These are phyloP conservation scores for Boeremia lycopersici DNA, from an alignment of 2,329 filamentous ascomycete genomes.

Conservation along the genomic window DNA sequence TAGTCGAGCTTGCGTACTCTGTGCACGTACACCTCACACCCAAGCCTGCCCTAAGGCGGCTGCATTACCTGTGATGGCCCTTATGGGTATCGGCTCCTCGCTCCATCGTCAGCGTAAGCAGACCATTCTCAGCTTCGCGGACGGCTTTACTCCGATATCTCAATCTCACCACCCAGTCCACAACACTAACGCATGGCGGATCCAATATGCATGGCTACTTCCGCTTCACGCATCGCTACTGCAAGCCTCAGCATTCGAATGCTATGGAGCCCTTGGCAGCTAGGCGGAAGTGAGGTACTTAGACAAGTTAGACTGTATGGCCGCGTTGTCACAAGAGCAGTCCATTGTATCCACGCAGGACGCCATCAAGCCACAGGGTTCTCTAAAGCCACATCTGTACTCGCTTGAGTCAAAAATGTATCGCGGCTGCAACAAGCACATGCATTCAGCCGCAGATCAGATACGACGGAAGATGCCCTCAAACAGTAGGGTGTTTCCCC, in stretches of 20 bases:
- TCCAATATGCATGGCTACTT: slow-evolving; percentile 9
- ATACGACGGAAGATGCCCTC: slow-evolving; percentile 3
- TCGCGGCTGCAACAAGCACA: slow-evolving; percentile 10
- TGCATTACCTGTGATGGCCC: slow-evolving; percentile 5
- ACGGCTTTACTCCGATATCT: slow-evolving; percentile 9
- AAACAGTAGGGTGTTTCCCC: neutral
- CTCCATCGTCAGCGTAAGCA: slow-evolving; percentile 12
- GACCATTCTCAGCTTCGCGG: slow-evolving; percentile 1
- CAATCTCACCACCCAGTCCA: slow-evolving; percentile 9
- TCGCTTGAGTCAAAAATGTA: neutral
- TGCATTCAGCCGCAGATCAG: slow-evolving; percentile 14
- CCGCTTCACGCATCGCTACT: slow-evolving; percentile 8
- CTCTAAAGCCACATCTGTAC: slow-evolving; percentile 1
- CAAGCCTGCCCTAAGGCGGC: neutral
- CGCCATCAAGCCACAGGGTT: slow-evolving; percentile 5
- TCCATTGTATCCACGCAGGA: neutral
- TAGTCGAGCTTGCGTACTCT: slow-evolving; percentile 16
- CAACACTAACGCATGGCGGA: slow-evolving; percentile 8
- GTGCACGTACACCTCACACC: slow-evolving; percentile 6
- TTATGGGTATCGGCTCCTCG: slow-evolving; percentile 20
- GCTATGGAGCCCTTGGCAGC: slow-evolving; percentile 13
- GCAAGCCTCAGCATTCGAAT: slow-evolving; percentile 7
- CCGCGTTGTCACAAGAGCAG: neutral
- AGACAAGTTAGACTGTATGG: neutral
- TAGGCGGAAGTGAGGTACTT: slow-evolving; percentile 13